These are phyloP conservation scores for Phialophora verrucosa DNA, from an alignment of 2,329 filamentous ascomycete species.

Conservation along the genomic window DNA sequence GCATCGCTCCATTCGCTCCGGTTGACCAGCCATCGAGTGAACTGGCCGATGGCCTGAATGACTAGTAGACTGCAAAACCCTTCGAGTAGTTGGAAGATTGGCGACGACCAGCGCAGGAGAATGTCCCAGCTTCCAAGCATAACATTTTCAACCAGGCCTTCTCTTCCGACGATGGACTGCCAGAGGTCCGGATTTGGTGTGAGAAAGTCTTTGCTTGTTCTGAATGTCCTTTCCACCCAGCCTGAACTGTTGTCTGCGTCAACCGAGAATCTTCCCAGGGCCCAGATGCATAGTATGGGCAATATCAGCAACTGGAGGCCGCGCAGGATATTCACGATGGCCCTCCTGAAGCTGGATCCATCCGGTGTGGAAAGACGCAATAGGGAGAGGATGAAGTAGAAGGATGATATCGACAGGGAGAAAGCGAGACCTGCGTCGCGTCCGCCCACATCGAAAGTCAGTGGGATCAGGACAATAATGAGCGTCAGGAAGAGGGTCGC, in stretches of 20 bases:
- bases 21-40: slow-evolving; percentile 94
- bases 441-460: slow-evolving; percentile 97
- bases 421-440: slow-evolving; percentile 92
- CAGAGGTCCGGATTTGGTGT: slow-evolving; percentile 66
- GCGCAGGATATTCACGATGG: slow-evolving; percentile 71
- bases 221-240: slow-evolving; percentile 83
- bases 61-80: slow-evolving; percentile 96
- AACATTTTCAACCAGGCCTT: slow-evolving; percentile 78
- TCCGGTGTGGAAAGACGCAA: slow-evolving; percentile 82
- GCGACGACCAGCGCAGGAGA: slow-evolving; percentile 84
- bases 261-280: slow-evolving; percentile 91
- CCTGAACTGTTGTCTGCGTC: slow-evolving; percentile 73
- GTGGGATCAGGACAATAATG: slow-evolving; percentile 92
- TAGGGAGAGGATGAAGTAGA: slow-evolving; percentile 87
- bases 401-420: slow-evolving; percentile 83
- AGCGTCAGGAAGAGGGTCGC: slow-evolving; percentile 85
- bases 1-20: slow-evolving; percentile 84
- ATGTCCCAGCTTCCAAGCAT: slow-evolving; percentile 89
- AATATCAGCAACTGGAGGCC: slow-evolving; percentile 86
- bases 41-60: slow-evolving; percentile 92
- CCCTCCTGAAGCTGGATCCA: slow-evolving; percentile 73
- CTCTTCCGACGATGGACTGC: slow-evolving; percentile 87
- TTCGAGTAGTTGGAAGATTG: slow-evolving; percentile 91
- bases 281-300: slow-evolving; percentile 88
- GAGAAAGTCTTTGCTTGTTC: slow-evolving; percentile 62